phyloP scores from a whole-genome alignment of 345 rosid species.

The Salix koriyanagi region DNA sequence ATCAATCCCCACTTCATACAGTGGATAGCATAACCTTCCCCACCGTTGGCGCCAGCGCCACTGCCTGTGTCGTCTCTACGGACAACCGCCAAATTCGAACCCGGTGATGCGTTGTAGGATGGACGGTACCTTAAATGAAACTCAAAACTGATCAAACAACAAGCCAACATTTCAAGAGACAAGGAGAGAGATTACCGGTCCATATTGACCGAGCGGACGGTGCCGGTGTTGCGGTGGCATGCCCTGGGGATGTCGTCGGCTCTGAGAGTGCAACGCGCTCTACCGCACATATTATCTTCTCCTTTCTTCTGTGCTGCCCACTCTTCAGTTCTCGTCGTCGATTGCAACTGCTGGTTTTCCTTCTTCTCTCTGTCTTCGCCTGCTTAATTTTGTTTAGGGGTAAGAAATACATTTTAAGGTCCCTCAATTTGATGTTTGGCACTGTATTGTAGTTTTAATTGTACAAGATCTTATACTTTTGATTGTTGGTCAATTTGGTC shows the following conservation, averaged over 20 bases:
- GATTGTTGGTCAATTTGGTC: no score
- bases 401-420: no score
- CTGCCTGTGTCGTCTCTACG: slow-evolving; percentile 37
- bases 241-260: slow-evolving; percentile 66
- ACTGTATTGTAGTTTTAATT: no score
- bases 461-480: no score
- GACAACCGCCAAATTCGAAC: slow-evolving; percentile 60
- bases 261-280: slow-evolving; percentile 72
- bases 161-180: neutral
- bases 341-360: neutral
- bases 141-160: neutral
- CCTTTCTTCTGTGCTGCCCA: neutral
- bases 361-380: no score
- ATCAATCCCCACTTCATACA: slow-evolving; percentile 92
- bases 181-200: slow-evolving; percentile 43
- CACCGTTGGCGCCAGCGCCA: slow-evolving; percentile 23
- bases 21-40: slow-evolving; percentile 50
- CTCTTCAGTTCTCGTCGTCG: neutral
- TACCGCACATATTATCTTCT: slow-evolving; percentile 59
- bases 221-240: slow-evolving; percentile 43
- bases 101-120: slow-evolving; percentile 70
- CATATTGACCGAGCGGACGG: slow-evolving; percentile 40
- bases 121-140: slow-evolving; percentile 61
- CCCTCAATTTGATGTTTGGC: no score
- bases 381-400: no score